phyloP scores from a whole-genome alignment of 441 rosid species.

The Corymbia calophylla region DNA sequence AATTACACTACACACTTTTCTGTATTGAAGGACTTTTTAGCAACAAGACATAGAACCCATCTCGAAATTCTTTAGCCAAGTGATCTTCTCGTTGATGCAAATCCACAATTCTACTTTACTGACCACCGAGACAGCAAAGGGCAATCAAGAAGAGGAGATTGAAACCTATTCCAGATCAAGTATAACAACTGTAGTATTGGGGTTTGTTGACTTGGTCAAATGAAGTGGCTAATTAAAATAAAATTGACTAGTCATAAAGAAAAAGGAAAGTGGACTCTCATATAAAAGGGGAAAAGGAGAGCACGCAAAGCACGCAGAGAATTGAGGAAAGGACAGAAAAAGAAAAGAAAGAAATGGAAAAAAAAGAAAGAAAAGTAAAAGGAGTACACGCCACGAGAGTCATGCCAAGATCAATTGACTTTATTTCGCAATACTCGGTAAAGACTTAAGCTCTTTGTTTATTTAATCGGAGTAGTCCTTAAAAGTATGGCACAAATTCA shows the following conservation, averaged over 20 bases:
- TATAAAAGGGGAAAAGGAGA: neutral
- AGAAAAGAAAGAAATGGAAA: neutral
- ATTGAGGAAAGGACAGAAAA: neutral
- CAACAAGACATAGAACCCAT: neutral
- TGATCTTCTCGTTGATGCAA: neutral
- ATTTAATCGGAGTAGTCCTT: neutral
- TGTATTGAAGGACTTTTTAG: neutral
- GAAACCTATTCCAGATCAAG: neutral
- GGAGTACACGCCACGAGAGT: too few species aligned
- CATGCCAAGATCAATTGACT: too few species aligned
- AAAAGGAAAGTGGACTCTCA: neutral
- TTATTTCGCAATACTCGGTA: too few species aligned
- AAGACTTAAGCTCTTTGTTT: too few species aligned
- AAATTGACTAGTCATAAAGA: too few species aligned
- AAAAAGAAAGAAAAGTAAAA: too few species aligned
- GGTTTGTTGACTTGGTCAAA: neutral
- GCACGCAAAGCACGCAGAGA: neutral
- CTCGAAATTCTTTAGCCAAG: neutral
- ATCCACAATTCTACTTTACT: neutral
- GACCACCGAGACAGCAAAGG: neutral
- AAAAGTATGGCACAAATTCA: too few species aligned
- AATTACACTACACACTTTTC: neutral
- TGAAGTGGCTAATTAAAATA: neutral
- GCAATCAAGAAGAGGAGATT: neutral
- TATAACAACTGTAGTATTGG: neutral